Base-by-base conservation (phyloP, 768 basidiomycete genomes). In the Suillus variegatus region DNA sequence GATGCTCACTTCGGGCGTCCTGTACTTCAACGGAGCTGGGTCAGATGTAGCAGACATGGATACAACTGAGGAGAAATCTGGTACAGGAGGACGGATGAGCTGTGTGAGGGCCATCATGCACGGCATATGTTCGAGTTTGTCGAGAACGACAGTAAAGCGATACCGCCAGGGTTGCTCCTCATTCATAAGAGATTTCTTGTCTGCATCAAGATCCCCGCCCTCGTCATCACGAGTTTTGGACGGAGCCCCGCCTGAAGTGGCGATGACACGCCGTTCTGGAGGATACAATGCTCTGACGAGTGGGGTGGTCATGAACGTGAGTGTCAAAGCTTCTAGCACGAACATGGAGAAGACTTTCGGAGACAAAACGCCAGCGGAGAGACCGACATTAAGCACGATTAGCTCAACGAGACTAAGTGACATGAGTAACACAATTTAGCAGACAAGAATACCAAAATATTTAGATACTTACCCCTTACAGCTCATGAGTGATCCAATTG, bases 371-470 rank as follows among this genome's bases (percentile, higher is more conserved):
- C 87, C 86, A 4, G 93, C 94, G 3, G 84, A 80, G 2, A 97
- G 81, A 4, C 97, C 96, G 67, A 99, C 93, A 71, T 99, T 99
- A 67, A 99, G 88, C 4, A 99, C 96, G 70, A 99, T 97, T 20
- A 98, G 82, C 73, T 97, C 96, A 12, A 98, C 92, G 6, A 97
- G 82, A 28, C 91, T 93, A 62, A 9, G 57, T 20, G 7, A 43
- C 20, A 47, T 92, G 62, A 9, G 57, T 20, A 12, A 43, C 20
- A 47, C 7, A 14, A 20, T 36, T 71, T 18, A 72, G 65, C 22
- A 4, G 8, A 60, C 36, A 20, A 5, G 36, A 6, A 58, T 3
- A 57, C 10, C 52, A 41, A 57, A 25, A 61, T 12, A 43, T 0
- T 6, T 20, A 25, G 13, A n/a, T 1, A 32, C 81, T 43, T 60